A percentile compares a stretch with the other conserved stretches of the same genome.
phyloP scores from a whole-genome alignment of 2,329 filamentous ascomycete genomes.

The Fonsecaea pedrosoi region DNA sequence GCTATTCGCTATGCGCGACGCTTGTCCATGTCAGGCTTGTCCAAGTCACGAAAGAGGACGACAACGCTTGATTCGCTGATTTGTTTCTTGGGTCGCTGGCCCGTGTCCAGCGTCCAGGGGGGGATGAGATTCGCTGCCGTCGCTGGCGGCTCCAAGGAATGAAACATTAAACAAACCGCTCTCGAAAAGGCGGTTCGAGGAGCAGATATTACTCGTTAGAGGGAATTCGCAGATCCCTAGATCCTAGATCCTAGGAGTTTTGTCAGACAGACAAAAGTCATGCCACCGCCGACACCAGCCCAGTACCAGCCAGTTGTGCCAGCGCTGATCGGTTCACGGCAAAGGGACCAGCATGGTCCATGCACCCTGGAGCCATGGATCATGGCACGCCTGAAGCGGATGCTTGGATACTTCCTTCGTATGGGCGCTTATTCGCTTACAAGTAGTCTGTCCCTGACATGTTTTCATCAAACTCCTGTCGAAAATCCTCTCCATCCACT shows the following conservation, averaged over 20 bases:
- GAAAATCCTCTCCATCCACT: neutral
- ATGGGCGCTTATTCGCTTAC: slow-evolving; percentile 2
- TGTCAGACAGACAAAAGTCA: neutral
- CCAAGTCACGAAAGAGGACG: neutral
- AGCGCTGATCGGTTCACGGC: neutral
- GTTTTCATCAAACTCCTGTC: neutral
- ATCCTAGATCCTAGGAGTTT: neutral
- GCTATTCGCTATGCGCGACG: neutral
- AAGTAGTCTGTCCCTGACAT: neutral
- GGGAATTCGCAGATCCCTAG: neutral
- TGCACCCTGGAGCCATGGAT: too few species aligned
- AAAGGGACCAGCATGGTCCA: neutral
- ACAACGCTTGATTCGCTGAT: neutral
- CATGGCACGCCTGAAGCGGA: slow-evolving; percentile 2
- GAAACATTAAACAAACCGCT: slow-evolving; percentile 2
- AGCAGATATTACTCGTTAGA: neutral
- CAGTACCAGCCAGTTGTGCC: neutral
- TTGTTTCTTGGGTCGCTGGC: too few species aligned
- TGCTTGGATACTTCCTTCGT: neutral
- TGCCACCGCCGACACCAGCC: neutral
- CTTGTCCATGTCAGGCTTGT: neutral
- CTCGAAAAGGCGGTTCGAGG: neutral
- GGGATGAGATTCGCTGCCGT: too few species aligned
- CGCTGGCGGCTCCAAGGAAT: neutral
- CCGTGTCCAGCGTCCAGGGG: too few species aligned